Conservation (phyloP, 495 filamentous ascomycete genomes). For the Penicillium macrosclerotiorum region DNA sequence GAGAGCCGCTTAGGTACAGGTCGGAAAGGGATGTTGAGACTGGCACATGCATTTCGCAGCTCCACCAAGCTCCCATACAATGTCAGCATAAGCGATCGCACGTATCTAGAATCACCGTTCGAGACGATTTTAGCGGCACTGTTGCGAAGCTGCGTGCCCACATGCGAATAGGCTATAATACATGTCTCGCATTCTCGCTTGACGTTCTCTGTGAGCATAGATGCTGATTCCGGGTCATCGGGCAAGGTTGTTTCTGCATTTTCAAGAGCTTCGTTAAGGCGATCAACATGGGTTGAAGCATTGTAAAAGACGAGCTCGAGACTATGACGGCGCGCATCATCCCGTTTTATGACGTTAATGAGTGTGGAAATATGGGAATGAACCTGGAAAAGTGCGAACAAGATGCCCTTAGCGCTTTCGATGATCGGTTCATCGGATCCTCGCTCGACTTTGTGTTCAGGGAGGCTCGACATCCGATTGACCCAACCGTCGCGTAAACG, state of each 20-base stretch:
- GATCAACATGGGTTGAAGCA: conserved; percentile 69
- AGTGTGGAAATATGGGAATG: conserved; percentile 73
- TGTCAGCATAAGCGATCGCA: conserved; percentile 76
- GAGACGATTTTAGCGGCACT: conserved; percentile 69
- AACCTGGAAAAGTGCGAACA: conserved; percentile 80
- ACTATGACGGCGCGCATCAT: conserved; percentile 63
- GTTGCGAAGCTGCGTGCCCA: conserved; percentile 66
- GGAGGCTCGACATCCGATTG: conserved; percentile 77
- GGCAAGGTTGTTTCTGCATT: conserved; percentile 51
- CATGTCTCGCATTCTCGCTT: conserved; percentile 69
- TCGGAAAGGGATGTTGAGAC: conserved; percentile 34
- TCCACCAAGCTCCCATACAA: conserved; percentile 81
- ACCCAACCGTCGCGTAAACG: conserved; percentile 57
- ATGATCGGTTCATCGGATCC: conserved; percentile 61
- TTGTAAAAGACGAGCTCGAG: conserved; percentile 78
- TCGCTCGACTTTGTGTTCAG: conserved; percentile 70
- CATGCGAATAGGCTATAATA: conserved; percentile 72
- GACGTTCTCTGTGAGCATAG: conserved; percentile 50
- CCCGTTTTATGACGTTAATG: conserved; percentile 66
- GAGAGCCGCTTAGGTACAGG: conserved; percentile 18
- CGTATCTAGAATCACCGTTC: conserved; percentile 73
- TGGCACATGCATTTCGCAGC: conserved; percentile 55
- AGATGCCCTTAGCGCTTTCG: conserved; percentile 79
- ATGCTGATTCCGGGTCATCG: conserved; percentile 41
- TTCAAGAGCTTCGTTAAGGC: conserved; percentile 70